Evolutionary conservation across 805 yeast species (phyloP).

Genomic region (Pichia californica): DNA sequence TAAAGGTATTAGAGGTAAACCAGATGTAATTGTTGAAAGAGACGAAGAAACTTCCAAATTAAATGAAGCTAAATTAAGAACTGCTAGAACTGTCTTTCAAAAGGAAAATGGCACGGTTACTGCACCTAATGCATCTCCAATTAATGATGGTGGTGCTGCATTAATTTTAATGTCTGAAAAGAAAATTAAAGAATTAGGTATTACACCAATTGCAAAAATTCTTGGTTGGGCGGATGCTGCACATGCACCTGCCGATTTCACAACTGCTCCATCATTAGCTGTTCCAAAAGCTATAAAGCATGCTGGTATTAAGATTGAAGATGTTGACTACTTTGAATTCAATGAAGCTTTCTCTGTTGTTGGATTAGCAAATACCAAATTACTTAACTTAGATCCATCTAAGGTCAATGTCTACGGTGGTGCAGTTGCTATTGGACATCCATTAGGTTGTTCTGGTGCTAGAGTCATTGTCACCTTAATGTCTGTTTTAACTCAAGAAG

Average conservation of each 20-base stretch:
- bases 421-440: constrained; percentile 94
- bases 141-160: constrained; percentile 98
- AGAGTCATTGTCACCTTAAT: constrained; percentile 83
- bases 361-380: constrained; percentile 81
- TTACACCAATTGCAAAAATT: constrained; percentile 86
- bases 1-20: constrained; percentile 88
- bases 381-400: constrained; percentile 52
- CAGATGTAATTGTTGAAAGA: constrained; percentile 58
- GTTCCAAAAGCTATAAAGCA: constrained; percentile 93
- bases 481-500: constrained; percentile 77
- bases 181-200: constrained; percentile 76
- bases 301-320: constrained; percentile 57
- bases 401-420: constrained; percentile 91
- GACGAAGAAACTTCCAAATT: constrained; percentile 85
- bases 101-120: constrained; percentile 93
- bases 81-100: constrained; percentile 93
- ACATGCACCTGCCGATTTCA: constrained; percentile 88
- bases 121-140: constrained; percentile 93
- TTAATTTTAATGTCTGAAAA: constrained; percentile 77
- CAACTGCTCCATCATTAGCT: constrained; percentile 92
- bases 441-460: constrained; percentile 95
- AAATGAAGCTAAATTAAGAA: constrained; percentile 65
- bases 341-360: constrained; percentile 98
- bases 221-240: constrained; percentile 99
- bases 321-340: constrained; percentile 88